These are phyloP conservation scores for Colletotrichum sp. DNA, from an alignment of 2,329 filamentous ascomycete genomes.

Conservation along the genomic window DNA sequence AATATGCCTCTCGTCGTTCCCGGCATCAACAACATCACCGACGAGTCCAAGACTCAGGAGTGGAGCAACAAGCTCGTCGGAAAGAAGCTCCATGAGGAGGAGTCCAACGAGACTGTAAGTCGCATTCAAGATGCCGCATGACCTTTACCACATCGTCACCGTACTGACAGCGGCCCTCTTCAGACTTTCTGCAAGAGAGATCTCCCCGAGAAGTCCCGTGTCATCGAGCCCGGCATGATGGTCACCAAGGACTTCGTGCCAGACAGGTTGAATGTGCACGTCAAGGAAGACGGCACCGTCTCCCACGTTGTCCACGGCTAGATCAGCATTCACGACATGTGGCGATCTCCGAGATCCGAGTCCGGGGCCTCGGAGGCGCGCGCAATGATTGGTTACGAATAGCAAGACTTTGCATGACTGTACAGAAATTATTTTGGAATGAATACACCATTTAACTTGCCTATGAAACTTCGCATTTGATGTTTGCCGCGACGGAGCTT, in stretches of 20 bases:
- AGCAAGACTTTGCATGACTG: background rate
- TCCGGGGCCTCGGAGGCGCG: background rate
- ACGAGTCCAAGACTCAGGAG: constrained; percentile 54
- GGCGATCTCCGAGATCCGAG: background rate
- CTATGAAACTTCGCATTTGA: background rate
- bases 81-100: constrained; percentile 62
- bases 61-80: constrained; percentile 69
- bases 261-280: constrained; percentile 62
- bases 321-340: background rate
- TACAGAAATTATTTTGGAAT: background rate
- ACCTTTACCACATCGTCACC: background rate
- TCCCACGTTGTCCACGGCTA: constrained; percentile 63
- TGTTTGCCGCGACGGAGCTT: background rate
- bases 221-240: constrained; percentile 62
- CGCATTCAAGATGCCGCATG: background rate
- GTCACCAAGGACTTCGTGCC: constrained; percentile 62
- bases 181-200: constrained; percentile 67
- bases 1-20: constrained; percentile 72
- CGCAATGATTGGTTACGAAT: background rate
- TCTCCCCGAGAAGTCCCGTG: constrained; percentile 59
- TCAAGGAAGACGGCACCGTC: constrained; percentile 66
- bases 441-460: background rate
- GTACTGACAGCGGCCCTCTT: background rate
- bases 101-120: constrained; percentile 59
- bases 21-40: constrained; percentile 54